These are phyloP conservation scores for Cordyceps cateniannulata DNA, from an alignment of 2,329 filamentous ascomycete genomes.

Conservation along the genomic window DNA sequence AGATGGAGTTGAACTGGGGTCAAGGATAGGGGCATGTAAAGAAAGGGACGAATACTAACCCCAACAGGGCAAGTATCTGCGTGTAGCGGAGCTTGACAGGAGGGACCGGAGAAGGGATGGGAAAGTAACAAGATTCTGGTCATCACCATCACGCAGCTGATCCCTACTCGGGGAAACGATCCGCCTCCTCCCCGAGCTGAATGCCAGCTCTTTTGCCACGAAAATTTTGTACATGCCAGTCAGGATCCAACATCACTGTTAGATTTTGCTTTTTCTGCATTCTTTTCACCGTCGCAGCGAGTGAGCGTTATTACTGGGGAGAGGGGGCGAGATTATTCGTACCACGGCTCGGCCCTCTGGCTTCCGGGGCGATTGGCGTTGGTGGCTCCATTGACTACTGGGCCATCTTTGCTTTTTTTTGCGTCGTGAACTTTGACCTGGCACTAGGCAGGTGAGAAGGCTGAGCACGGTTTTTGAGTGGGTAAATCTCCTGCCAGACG, in stretches of 20 bases:
- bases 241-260: no score
- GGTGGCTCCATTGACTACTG: background rate
- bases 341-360: background rate
- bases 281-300: background rate
- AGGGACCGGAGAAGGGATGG: background rate
- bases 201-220: background rate
- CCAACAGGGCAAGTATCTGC: background rate
- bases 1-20: background rate
- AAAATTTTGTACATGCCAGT: background rate
- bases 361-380: background rate
- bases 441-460: background rate
- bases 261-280: background rate
- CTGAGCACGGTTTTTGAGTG: background rate
- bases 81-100: background rate
- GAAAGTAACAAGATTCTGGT: background rate
- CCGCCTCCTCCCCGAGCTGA: background rate
- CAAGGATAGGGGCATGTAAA: background rate
- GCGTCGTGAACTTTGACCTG: background rate
- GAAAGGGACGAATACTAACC: background rate
- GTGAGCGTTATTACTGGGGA: background rate
- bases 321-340: background rate
- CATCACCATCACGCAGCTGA: background rate
- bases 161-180: background rate
- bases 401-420: background rate
- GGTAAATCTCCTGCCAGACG: background rate